A percentile compares a stretch with the other conserved stretches of the same genome.
phyloP scores from a whole-genome alignment of 2,329 filamentous ascomycete genomes.

The Penicillium brevicompactum region DNA sequence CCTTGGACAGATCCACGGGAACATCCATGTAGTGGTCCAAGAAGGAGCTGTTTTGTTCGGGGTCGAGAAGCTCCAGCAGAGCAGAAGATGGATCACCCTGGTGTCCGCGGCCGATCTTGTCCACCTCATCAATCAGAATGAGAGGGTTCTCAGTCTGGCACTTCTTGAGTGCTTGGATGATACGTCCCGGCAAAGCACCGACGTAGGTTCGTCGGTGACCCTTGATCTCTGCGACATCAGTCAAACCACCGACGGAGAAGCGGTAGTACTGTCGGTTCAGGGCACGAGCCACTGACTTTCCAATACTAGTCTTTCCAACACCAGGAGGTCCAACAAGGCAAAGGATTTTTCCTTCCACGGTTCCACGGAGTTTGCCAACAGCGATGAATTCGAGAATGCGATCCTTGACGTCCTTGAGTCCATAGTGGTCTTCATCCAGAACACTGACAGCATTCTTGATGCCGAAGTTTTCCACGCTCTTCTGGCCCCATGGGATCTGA shows the following conservation, averaged over 20 bases:
- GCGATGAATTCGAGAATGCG: constrained; percentile 98
- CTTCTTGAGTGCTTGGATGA: constrained; percentile 98
- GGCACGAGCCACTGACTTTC: constrained; percentile 94
- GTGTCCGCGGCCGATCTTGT: constrained; percentile 96
- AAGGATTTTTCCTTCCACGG: constrained; percentile 96
- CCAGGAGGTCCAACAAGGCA: constrained; percentile 97
- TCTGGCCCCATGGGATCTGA: constrained; percentile 94
- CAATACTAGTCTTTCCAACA: constrained; percentile 98
- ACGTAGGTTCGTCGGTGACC: constrained; percentile 96
- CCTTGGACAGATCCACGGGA: constrained; percentile 94
- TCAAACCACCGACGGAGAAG: constrained; percentile 95
- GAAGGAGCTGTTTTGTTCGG: constrained; percentile 97
- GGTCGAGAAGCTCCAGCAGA: constrained; percentile 88
- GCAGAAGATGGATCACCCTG: constrained; percentile 96
- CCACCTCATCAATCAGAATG: constrained; percentile 94
- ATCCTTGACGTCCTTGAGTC: constrained; percentile 96
- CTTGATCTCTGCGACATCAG: constrained; percentile 98
- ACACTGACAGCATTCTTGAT: constrained; percentile 89
- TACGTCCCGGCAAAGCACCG: constrained; percentile 89
- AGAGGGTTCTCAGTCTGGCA: constrained; percentile 98
- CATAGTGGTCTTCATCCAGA: constrained; percentile 94
- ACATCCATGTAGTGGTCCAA: constrained; percentile 99
- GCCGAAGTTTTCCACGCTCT: constrained; percentile 94
- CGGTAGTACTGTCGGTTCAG: constrained; percentile 96
- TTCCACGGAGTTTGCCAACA: constrained; percentile 93